Conservation (phyloP, 495 filamentous ascomycete genomes). For the Xeromyces bisporus region DNA sequence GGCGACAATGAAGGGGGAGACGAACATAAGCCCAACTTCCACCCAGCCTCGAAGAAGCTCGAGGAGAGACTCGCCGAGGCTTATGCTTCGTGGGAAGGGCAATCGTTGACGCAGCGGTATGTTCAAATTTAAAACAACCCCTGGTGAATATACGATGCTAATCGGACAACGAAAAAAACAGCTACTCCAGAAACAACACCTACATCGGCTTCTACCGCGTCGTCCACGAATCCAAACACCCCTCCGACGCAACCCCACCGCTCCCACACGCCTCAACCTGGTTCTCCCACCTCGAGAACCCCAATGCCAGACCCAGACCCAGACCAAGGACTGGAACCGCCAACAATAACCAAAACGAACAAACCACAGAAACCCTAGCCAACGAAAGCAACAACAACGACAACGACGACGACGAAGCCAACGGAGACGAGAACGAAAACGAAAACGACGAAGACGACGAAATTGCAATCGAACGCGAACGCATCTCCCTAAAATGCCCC, state of each 20-base stretch:
- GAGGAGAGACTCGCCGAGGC: constrained; percentile 13
- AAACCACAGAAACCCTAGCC: constrained; percentile 5
- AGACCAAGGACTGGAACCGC: too few relatives aligned
- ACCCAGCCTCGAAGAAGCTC: constrained; percentile 13
- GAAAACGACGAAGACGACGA: constrained; percentile 45
- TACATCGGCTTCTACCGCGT: constrained; percentile 64
- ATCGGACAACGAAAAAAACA: too few relatives aligned
- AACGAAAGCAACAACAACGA: constrained; percentile 8
- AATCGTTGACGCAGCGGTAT: constrained; percentile 25
- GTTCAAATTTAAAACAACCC: background rate
- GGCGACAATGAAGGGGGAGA: constrained; percentile 6
- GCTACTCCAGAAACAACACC: constrained; percentile 59
- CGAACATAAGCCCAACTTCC: constrained; percentile 6
- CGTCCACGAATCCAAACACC: constrained; percentile 60
- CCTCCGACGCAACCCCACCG: constrained; percentile 41
- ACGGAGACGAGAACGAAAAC: constrained; percentile 12
- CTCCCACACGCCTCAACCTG: constrained; percentile 54
- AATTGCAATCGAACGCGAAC: constrained; percentile 51
- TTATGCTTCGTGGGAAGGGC: constrained; percentile 13
- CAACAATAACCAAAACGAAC: constrained; percentile 2
- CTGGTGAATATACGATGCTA: too few relatives aligned
- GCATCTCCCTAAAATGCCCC: constrained; percentile 59
- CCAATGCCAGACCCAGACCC: constrained; percentile 7
- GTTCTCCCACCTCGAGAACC: constrained; percentile 42
- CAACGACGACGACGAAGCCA: constrained; percentile 42